Evolutionary conservation across 257 asterid genomes (phyloP), one percentile per base, ranked within the genome.

Genomic region (Anisodus acutangulus): DNA sequence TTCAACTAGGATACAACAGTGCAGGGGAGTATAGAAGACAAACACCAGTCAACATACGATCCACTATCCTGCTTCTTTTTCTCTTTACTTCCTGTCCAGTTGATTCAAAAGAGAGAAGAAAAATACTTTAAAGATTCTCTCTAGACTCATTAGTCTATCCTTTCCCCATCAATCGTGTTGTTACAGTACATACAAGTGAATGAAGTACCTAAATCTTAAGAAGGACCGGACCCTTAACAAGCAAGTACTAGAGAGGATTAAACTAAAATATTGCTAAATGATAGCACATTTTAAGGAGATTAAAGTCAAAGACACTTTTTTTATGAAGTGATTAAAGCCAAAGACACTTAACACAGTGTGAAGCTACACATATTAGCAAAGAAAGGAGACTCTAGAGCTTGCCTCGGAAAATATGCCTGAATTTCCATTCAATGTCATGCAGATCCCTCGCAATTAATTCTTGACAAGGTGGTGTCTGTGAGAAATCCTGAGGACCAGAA

Each of bases 401-500:
- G 78, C 78, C 78, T 69, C 78, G 78, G 54, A 69, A 69, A 41
- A 69, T 69, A 41, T 69, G 78, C 31, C 78, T 69, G 55, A 69
- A 69, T 69, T 69, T 69, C 78, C 78, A 69, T 41, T 69, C 78
- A 8, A 69, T 69, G 55, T 69, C 78, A 69, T 69, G 78, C 16
- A 69, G 55, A 69, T 69, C 78, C 55, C 78, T 69, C 9, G 78
- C 78, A 69, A 69, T 69, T 43, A 69, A 69, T 41, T 69, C 78
- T 69, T 69, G 78, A 0, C 78, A 69, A 7, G 78, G 78, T 41
- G 78, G 78, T 0, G 78, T 69, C 78, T 69, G 78, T 41, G 78
- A 69, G 55, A 69, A 69, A 69, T 69, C 78, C 78, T 69, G 78
- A 69, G 78, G 70, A 53, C 13, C 41, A 78, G 9, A 95, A 16